A percentile compares a stretch with the other conserved stretches of the same genome.
These are phyloP conservation scores for Melaleuca quinquenervia DNA, from an alignment of 345 rosid genomes.

Conservation along the genomic window DNA sequence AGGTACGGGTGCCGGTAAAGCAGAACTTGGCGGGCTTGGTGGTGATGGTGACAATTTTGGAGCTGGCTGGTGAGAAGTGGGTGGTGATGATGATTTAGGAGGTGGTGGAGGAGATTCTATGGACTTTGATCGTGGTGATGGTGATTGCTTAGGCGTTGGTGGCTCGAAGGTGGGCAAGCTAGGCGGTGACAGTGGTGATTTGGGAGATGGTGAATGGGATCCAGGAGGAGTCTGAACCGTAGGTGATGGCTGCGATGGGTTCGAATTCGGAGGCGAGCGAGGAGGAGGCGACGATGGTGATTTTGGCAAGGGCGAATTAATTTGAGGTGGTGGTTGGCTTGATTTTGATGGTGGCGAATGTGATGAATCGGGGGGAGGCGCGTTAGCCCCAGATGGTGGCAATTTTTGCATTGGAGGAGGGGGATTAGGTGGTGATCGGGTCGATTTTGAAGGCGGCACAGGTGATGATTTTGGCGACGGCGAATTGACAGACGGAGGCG, in stretches of 20 bases:
- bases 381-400: neutral
- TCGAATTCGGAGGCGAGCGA: neutral
- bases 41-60: neutral
- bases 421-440: neutral
- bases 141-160: neutral
- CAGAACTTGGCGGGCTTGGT: neutral
- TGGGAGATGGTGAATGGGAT: neutral
- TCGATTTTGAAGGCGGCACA: neutral
- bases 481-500: neutral
- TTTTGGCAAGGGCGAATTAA: neutral
- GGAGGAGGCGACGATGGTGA: neutral
- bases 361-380: neutral
- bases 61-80: neutral
- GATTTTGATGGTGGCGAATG: neutral
- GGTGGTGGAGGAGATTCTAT: neutral
- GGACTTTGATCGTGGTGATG: neutral
- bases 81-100: neutral
- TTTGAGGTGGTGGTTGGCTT: neutral
- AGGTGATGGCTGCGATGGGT: neutral
- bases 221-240: neutral
- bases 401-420: neutral
- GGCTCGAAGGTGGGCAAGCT: neutral
- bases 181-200: neutral
- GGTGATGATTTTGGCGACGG: neutral
- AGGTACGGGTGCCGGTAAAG: neutral